Evolutionary conservation across 805 yeast genomes (phyloP).

Genomic region (Yamadazyma kitorensis): DNA sequence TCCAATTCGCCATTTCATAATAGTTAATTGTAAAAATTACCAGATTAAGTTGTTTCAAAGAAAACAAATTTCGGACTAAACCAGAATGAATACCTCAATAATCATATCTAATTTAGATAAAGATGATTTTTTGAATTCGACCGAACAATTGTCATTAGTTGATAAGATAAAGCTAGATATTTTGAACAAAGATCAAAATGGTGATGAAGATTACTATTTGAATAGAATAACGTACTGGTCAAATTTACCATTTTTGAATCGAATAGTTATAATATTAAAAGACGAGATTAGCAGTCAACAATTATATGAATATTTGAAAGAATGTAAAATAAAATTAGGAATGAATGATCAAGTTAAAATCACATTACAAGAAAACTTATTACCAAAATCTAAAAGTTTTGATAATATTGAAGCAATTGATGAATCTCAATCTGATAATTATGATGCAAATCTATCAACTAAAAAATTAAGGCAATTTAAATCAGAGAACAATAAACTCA

Average conservation of each 20-base stretch:
- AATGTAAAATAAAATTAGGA: conserved; percentile 8
- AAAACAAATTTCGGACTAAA: too few relatives aligned
- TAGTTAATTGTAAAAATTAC: not conserved
- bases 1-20: too few relatives aligned
- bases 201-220: conserved; percentile 21
- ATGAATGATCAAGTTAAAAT: conserved; percentile 21
- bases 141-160: conserved; percentile 26
- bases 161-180: conserved; percentile 33
- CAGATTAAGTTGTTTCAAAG: too few relatives aligned
- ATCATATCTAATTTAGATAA: conserved; percentile 33
- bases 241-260: conserved; percentile 32
- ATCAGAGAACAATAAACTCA: conserved; percentile 11
- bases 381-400: conserved; percentile 30
- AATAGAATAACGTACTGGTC: conserved; percentile 35
- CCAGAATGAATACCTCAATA: conserved; percentile 29
- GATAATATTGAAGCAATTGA: conserved; percentile 18
- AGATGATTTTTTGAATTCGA: conserved; percentile 22
- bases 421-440: too few relatives aligned
- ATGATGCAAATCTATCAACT: conserved; percentile 19
- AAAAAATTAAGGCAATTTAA: conserved; percentile 25
- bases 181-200: conserved; percentile 20
- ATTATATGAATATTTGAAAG: conserved; percentile 21
- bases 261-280: conserved; percentile 38
- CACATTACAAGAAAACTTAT: conserved; percentile 36
- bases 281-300: conserved; percentile 24